Base-by-base conservation (phyloP, 2,329 filamentous ascomycete genomes). In the Dactylellina cionopaga region DNA sequence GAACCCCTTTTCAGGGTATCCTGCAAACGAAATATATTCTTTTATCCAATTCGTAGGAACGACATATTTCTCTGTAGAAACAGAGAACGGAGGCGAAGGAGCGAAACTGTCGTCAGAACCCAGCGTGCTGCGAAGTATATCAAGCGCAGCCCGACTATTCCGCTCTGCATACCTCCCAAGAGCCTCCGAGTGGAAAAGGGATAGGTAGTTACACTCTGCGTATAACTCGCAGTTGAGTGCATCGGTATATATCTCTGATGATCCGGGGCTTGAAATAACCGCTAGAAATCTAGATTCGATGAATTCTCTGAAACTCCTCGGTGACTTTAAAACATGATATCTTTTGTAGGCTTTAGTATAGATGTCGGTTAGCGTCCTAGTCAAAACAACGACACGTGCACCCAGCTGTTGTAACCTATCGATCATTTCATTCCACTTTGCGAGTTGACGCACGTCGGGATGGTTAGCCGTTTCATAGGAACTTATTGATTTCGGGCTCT, bases 261-360 rank as follows among this genome's bases (percentile, higher is more conserved):
- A 11, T 27, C 31, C 17, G 9, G 47, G 39, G 27, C 39, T 17
- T 27, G 51, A 41, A 41, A 52, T 17, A 29, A 43, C 17, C 29
- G 59, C 54, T 3, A 59, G 5, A 24, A 68, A 47, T 4, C 54
- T 9, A 0, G 22, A 7, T 58, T 66, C 62, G 9, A 56, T 9
- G 13, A 66, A 49, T 5, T 56, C 19, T 22, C 54, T 37, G 11
- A 68, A 54, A 2, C 46, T 13, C 3, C 9, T 19, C 9, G 63
- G 58, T 2, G 66, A 39, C n/a, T 71, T 64, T 5, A 71, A 27
- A 4, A 64, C 24, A 29, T 71, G 66, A 22, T 52, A 64, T 5
- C 19, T 15, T 5, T 3, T 17, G 44, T 64, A 71, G 0, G 27
- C 1, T 31, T 19, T 58, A n/a, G 25, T 17, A 25, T 71, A 71